Evolutionary conservation across 1,139 yeast species (phyloP), one percentile per base, ranked within the genome.

Genomic region (Arxiozyma bovina): DNA sequence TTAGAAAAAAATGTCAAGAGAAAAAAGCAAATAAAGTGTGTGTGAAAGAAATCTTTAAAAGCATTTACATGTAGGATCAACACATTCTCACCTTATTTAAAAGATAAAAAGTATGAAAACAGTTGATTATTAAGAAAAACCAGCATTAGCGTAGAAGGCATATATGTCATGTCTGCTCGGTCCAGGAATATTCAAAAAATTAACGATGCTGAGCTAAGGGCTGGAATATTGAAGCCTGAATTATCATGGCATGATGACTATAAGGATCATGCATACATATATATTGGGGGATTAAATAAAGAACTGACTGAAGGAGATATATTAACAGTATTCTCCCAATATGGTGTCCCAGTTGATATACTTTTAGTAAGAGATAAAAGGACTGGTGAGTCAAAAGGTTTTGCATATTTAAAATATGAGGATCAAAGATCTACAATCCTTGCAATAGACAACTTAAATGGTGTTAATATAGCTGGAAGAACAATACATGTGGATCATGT

Each of bases 241-340:
- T 87, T 86, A 0, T 88, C 96, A 12, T 91, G 98, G 98, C 98
- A 91, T 66, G 77, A 82, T 60, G 96, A 91, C 60, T 89, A 84
- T 66, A 74, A 75, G 40, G 93, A 89, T 60, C 80, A 94, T 0
- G 82, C 85, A 0, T 82, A 77, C 60, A 70, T 83, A 1, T 80
- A 70, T 63, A 81, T 91, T 38, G 95, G 96, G 0, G 82, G 86
- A n/a, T 69, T 93, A 22, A 85, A 90, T 15, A 71, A 64, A 21
- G 79, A 78, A 49, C 67, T 90, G 45, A 80, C 81, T 11, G 96
- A 87, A 63, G 82, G 83, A 46, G 98, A 93, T 64, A 70, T 93
- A 1, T 65, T 90, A 12, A 78, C 82, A 0, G 80, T 91, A 44
- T 93, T 93, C 66, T 86, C 96, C 4, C 98, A 93, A 67, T 93